Percentiles rank a stretch among this genome's conserved stretches.
Evolutionary conservation across 2,329 filamentous ascomycete species (phyloP).

Genomic region (Cladosporium phlei): DNA sequence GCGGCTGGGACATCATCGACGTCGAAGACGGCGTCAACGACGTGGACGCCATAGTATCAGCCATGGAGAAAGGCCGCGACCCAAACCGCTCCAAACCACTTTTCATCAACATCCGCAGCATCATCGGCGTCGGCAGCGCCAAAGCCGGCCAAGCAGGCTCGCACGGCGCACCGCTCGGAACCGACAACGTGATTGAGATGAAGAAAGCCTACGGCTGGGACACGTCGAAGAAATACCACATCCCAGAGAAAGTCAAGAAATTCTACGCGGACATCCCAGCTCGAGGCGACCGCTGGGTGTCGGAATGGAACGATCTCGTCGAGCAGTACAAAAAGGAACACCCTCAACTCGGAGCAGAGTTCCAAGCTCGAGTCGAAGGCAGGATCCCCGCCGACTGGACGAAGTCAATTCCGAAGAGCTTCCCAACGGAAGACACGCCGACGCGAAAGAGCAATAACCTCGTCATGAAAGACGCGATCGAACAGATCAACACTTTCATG

Average conservation of each 20-base stretch:
- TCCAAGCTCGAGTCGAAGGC: constrained; percentile 46
- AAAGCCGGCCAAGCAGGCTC: constrained; percentile 50
- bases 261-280: constrained; percentile 50
- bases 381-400: constrained; percentile 46
- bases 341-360: constrained; percentile 48
- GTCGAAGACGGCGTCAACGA: constrained; percentile 52
- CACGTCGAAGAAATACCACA: constrained; percentile 35
- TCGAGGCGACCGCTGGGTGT: constrained; percentile 44
- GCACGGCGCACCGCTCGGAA: constrained; percentile 55
- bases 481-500: constrained; percentile 32
- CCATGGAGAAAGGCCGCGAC: constrained; percentile 37
- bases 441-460: constrained; percentile 48
- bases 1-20: constrained; percentile 53
- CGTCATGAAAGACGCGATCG: constrained; percentile 35
- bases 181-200: constrained; percentile 51
- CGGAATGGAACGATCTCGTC: constrained; percentile 47
- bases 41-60: constrained; percentile 45
- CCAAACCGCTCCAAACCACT: constrained; percentile 42
- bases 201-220: constrained; percentile 50
- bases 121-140: constrained; percentile 51
- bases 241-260: constrained; percentile 42
- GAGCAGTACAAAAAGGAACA: constrained; percentile 34
- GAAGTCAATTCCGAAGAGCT: constrained; percentile 45
- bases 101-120: constrained; percentile 54
- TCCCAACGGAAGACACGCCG: constrained; percentile 46